These are phyloP conservation scores for Volvox africanus DNA, from an alignment of 139 green algal species.

Conservation along the genomic window DNA sequence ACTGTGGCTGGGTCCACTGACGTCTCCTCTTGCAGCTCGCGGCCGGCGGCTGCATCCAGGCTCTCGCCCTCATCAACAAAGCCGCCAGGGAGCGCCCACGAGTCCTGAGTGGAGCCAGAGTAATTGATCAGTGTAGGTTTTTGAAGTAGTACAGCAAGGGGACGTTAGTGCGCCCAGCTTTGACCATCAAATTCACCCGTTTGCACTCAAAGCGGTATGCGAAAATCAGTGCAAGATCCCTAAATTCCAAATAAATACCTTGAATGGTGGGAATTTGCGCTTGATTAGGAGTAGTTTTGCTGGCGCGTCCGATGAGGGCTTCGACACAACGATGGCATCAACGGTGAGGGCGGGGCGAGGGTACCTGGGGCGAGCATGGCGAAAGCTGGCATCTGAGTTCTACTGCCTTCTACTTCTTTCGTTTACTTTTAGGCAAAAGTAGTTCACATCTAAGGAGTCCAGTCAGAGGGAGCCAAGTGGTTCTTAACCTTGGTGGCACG, in stretches of 20 bases:
- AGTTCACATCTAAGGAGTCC: too few relatives aligned
- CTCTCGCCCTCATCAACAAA: constrained; percentile 90
- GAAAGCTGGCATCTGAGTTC: too few relatives aligned
- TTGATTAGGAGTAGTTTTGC: constrained; percentile 80
- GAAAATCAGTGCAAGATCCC: too few relatives aligned
- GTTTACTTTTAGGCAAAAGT: too few relatives aligned
- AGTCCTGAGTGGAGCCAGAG: constrained; percentile 49
- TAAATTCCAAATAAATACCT: constrained; percentile 50
- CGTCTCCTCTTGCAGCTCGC: constrained; percentile 93
- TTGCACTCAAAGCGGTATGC: too few relatives aligned
- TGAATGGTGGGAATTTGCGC: constrained; percentile 76
- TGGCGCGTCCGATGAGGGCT: constrained; percentile 30
- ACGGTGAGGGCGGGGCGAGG: constrained; percentile 78
- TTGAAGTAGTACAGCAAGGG: too few relatives aligned
- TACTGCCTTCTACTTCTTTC: too few relatives aligned
- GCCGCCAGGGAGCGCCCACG: constrained; percentile 89
- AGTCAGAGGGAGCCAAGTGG: too few relatives aligned
- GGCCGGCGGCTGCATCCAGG: constrained; percentile 77
- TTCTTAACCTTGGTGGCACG: too few relatives aligned
- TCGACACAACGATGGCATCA: constrained; percentile 71
- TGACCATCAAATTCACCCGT: too few relatives aligned
- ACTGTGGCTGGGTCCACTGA: constrained; percentile 69
- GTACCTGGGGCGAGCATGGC: constrained; percentile 53
- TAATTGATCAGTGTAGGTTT: too few relatives aligned
- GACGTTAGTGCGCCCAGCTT: too few relatives aligned